Base-by-base conservation (phyloP, 2,329 filamentous ascomycete species). In the Leptographium galeiforme region DNA sequence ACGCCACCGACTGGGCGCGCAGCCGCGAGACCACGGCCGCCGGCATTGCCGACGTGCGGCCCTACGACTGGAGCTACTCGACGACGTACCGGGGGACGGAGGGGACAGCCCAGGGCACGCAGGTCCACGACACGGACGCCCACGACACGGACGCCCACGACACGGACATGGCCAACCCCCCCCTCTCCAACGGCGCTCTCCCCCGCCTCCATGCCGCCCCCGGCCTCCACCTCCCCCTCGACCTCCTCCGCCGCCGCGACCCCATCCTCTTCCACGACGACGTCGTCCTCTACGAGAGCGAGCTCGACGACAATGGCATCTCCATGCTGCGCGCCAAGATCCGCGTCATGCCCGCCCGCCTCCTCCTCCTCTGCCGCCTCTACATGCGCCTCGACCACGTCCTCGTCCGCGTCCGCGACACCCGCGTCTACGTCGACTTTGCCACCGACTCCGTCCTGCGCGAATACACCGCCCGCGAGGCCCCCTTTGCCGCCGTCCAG, bases 51-150 rank as follows among this genome's bases (percentile, higher is more conserved):
- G 89, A 96, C 65, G 88, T 98, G 53, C 90, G 90, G 71, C 90
- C 91, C 4, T 98, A 94, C 66, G 93, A 98, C 71, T 98, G 93
- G 93, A 95, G 89, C 57, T 98, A 97, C 70, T 93, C 83, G 59
- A 95, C 91, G 39, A 78, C 84, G 60, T 98, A 95, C 69, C 78
- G 77, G 54, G 93, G 93, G 50, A 88, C 85, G 4, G 65, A 70
- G 56, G 47, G n/a, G n/a, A n/a, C n/a, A n/a, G n/a, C n/a, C n/a
- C n/a, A n/a, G n/a, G n/a, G n/a, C n/a, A n/a, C n/a, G n/a, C n/a
- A n/a, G n/a, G n/a, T n/a, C n/a, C n/a, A n/a, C n/a, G n/a, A n/a
- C n/a, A n/a, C n/a, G n/a, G n/a, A n/a, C n/a, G n/a, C n/a, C n/a
- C n/a, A n/a, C n/a, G n/a, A n/a, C n/a, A n/a, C n/a, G n/a, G n/a